Evolutionary conservation across 345 rosid species (phyloP).

Genomic region (Arabis alpina): DNA sequence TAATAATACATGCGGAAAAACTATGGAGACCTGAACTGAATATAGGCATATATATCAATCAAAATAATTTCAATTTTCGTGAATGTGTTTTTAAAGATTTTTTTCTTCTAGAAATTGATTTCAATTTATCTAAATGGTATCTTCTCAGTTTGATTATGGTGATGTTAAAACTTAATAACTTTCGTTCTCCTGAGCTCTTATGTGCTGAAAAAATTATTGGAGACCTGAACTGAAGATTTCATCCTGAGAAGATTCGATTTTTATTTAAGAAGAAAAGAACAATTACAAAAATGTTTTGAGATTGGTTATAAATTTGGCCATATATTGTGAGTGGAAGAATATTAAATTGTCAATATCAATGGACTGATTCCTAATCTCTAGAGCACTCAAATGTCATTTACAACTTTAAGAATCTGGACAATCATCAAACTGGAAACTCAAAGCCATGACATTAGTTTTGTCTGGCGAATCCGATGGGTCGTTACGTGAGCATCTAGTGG

Average conservation of each 20-base stretch:
- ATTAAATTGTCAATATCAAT: background rate
- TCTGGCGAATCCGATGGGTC: constrained; percentile 36
- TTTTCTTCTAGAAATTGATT: background rate
- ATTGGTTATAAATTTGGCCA: background rate
- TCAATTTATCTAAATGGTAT: constrained; percentile 20
- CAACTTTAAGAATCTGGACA: too few species aligned
- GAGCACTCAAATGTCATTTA: background rate
- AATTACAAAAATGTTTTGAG: too few species aligned
- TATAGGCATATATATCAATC: constrained; percentile 36
- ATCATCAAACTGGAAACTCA: background rate
- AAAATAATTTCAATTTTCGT: background rate
- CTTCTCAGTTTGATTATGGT: constrained; percentile 38
- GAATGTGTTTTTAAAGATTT: too few species aligned
- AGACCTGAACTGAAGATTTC: constrained; percentile 59
- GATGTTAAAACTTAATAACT: constrained; percentile 47
- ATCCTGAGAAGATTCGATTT: constrained; percentile 8
- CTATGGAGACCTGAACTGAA: constrained; percentile 69
- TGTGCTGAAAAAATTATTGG: constrained; percentile 46
- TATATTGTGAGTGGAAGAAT: constrained; percentile 2
- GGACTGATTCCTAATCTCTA: background rate
- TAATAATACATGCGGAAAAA: constrained; percentile 36
- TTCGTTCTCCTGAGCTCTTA: constrained; percentile 59
- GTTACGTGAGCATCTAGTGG: constrained; percentile 52
- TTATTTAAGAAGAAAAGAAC: background rate
- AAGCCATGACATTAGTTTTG: constrained; percentile 26